phyloP scores from a whole-genome alignment of 192 early-diverging fungal species.

The Jimgerdemannia flammicorona region DNA sequence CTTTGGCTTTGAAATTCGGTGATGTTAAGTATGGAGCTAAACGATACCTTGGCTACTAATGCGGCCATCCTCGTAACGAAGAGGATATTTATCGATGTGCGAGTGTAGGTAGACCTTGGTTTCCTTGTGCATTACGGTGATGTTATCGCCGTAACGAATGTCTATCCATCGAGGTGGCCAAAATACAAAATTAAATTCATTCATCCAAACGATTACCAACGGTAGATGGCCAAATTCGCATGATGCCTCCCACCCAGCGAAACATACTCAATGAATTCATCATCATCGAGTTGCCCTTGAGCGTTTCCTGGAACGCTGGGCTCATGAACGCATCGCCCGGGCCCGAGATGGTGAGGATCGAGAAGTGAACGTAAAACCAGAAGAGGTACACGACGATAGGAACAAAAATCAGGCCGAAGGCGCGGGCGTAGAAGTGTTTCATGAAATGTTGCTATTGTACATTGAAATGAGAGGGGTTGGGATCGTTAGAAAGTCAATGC shows the following conservation, averaged over 20 bases:
- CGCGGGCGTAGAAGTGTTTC: conserved; percentile 84
- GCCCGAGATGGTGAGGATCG: conserved; percentile 71
- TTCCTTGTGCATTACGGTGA: conserved; percentile 77
- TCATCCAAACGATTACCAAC: not conserved
- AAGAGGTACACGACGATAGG: conserved; percentile 76
- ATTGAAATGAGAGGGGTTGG: not conserved
- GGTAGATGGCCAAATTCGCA: conserved; percentile 15
- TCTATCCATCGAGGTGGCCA: conserved; percentile 30
- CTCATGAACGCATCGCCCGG: conserved; percentile 95
- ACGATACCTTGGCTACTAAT: conserved; percentile 61
- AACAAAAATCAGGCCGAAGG: conserved; percentile 76
- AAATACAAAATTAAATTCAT: conserved; percentile 8
- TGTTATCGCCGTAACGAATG: conserved; percentile 76
- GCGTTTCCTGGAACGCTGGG: conserved; percentile 79
- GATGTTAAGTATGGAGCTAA: conserved; percentile 36
- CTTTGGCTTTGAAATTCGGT: conserved; percentile 37
- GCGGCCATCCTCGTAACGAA: conserved; percentile 88
- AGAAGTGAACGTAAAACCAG: conserved; percentile 94
- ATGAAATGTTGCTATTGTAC: conserved; percentile 40
- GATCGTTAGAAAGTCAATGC: not conserved
- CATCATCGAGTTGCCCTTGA: conserved; percentile 72
- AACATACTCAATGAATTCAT: conserved; percentile 46
- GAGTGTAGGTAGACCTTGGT: conserved; percentile 80
- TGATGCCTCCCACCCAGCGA: conserved; percentile 21
- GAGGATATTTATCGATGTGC: conserved; percentile 70